Evolutionary conservation across 345 rosid species (phyloP).

Genomic region (Eucalyptus lansdowneana): DNA sequence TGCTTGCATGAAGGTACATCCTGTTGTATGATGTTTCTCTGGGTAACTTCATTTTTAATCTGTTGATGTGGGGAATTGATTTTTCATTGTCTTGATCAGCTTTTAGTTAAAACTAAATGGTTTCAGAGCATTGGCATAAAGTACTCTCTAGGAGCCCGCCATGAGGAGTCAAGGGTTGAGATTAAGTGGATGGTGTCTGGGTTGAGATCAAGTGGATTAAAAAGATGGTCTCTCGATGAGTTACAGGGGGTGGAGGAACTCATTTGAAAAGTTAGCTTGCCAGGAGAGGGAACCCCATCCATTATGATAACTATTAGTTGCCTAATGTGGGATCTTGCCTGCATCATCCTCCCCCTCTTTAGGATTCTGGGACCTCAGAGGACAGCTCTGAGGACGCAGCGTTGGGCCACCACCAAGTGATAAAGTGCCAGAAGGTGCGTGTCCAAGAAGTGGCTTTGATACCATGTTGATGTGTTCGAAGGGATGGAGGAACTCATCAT

Average conservation of each 20-base stretch:
- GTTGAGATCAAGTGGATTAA: not conserved
- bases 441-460: not conserved
- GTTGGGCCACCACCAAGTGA: not conserved
- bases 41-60: not conserved
- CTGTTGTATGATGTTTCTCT: not conserved
- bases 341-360: not conserved
- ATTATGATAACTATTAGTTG: not conserved
- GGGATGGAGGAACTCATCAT: not conserved
- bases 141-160: not conserved
- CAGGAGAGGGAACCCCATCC: not conserved
- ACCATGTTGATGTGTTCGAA: not conserved
- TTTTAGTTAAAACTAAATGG: not conserved
- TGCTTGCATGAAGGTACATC: constrained; percentile 80
- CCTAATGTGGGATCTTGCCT: not conserved
- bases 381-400: not conserved
- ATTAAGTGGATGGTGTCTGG: not conserved
- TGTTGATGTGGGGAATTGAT: not conserved
- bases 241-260: not conserved
- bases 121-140: not conserved
- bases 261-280: not conserved
- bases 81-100: not conserved
- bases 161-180: not conserved
- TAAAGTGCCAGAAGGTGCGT: not conserved
- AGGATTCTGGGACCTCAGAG: accelerated
- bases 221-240: not conserved